Base-by-base conservation (phyloP, 208 protist species). In the Strigomonas culicis region DNA sequence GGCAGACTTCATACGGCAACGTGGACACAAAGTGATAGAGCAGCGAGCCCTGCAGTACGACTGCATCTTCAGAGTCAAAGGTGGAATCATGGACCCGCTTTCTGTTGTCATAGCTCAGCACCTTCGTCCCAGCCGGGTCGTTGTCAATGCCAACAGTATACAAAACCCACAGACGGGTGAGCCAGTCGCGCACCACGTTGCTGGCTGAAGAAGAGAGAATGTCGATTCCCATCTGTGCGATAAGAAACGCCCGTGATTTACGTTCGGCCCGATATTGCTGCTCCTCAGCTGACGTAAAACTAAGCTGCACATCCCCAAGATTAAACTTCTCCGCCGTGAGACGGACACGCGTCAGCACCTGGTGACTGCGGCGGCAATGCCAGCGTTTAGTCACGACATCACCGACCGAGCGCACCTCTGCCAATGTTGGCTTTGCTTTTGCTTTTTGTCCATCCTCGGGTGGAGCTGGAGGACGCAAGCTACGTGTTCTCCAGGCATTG, bases 81-180 rank as follows among this genome's bases (percentile, higher is more conserved):
- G 60, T 61, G 0, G 77, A 65, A n/a, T 94, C 79, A 25, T 82
- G 65, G 4, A 88, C 69, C 6, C 66, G 61, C 31, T 79, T 81
- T 15, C 84, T 73, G 17, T 82, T 69, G 27, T 90, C 88, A 44
- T 92, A 90, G 43, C 80, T 82, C 30, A 94, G 72, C n/a, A 53
- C 53, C 25, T 74, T 72, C 6, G 67, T 21, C 1, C 77, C 77
- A 17, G 67, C 57, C 0, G 81, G 76, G 63, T 88, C 81, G 44
- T 80, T 74, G 44, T 90, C 77, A 13, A 92, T 73, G 21, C 84
- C 82, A 0, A 63, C 75, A 2, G 64, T 61, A 66, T 83, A 92
- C 55, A 90, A 72, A 59, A 88, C 68, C 84, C 88, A 94, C 10
- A 88, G 28, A 22, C 74, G 72, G 28, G 88, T 80, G 7, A 94